Conservation (phyloP, 2,329 filamentous ascomycete species). For the Talaromyces sp. region DNA sequence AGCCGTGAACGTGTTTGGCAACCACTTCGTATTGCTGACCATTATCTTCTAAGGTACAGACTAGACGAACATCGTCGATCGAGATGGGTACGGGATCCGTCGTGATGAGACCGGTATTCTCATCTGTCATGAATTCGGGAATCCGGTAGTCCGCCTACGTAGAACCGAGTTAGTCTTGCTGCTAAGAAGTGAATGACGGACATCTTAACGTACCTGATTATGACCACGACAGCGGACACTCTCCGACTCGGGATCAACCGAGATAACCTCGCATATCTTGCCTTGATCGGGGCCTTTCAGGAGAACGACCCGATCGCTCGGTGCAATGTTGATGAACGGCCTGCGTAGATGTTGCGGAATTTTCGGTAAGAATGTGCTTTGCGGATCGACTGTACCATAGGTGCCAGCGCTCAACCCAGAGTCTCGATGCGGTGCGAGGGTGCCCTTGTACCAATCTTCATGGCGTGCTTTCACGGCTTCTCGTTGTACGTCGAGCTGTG, state of each 20-base stretch:
- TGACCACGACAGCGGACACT: slow-evolving; percentile 58
- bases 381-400: slow-evolving; percentile 53
- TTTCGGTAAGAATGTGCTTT: slow-evolving; percentile 33
- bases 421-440: slow-evolving; percentile 71
- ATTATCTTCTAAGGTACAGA: slow-evolving; percentile 67
- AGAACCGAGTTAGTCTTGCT: background rate
- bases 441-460: slow-evolving; percentile 74
- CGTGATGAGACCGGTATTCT: slow-evolving; percentile 39
- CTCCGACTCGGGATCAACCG: slow-evolving; percentile 52
- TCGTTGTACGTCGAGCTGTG: slow-evolving; percentile 37
- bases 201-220: slow-evolving; percentile 52
- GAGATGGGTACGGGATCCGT: slow-evolving; percentile 55
- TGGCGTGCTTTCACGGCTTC: slow-evolving; percentile 51
- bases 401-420: slow-evolving; percentile 53
- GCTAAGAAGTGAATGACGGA: background rate
- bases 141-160: slow-evolving; percentile 39
- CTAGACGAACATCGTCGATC: slow-evolving; percentile 70
- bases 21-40: slow-evolving; percentile 64
- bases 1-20: slow-evolving; percentile 63
- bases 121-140: slow-evolving; percentile 34
- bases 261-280: slow-evolving; percentile 68
- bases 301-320: slow-evolving; percentile 76
- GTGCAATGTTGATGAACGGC: slow-evolving; percentile 56
- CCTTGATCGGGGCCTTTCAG: slow-evolving; percentile 73
- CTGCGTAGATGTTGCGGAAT: slow-evolving; percentile 37